Percentiles rank a stretch among this genome's conserved stretches.
Evolutionary conservation across 805 yeast species (phyloP).

Genomic region (Scheffersomyces coipomensis): DNA sequence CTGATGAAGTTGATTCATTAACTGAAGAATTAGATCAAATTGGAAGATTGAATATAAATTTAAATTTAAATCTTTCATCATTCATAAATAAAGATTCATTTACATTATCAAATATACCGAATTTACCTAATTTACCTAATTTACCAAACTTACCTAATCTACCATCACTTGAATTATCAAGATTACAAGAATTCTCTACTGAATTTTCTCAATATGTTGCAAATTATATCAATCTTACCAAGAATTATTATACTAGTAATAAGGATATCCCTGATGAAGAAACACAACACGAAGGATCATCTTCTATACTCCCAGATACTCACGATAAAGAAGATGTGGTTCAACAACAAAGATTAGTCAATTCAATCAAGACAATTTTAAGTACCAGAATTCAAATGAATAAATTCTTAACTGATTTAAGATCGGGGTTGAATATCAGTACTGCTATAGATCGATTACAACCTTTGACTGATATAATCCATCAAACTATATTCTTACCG

Average conservation of each 20-base stretch:
- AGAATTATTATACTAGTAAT: constrained; percentile 6
- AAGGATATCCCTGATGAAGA: constrained; percentile 1
- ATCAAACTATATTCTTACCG: constrained; percentile 48
- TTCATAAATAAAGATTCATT: constrained; percentile 19
- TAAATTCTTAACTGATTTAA: constrained; percentile 38
- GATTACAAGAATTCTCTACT: constrained; percentile 22
- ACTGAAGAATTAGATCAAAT: constrained; percentile 51
- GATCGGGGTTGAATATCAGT: constrained; percentile 46
- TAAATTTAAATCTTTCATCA: constrained; percentile 15
- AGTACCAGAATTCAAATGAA: constrained; percentile 43
- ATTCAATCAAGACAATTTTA: constrained; percentile 37
- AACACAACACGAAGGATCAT: no score
- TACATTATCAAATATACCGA: constrained; percentile 20
- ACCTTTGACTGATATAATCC: constrained; percentile 42
- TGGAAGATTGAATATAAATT: constrained; percentile 40
- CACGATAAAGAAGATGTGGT: constrained; percentile 9
- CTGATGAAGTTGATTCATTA: constrained; percentile 33
- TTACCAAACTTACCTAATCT: constrained; percentile 12
- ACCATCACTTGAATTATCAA: constrained; percentile 19
- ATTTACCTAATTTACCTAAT: constrained; percentile 16
- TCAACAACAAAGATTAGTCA: constrained; percentile 19
- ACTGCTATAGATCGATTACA: constrained; percentile 55
- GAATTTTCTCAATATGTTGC: constrained; percentile 31
- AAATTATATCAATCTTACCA: constrained; percentile 17
- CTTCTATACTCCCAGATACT: neutral